A percentile compares a stretch with the other conserved stretches of the same genome.
phyloP scores from a whole-genome alignment of 2,329 filamentous ascomycete genomes.

The Beauveria pseudobassiana region DNA sequence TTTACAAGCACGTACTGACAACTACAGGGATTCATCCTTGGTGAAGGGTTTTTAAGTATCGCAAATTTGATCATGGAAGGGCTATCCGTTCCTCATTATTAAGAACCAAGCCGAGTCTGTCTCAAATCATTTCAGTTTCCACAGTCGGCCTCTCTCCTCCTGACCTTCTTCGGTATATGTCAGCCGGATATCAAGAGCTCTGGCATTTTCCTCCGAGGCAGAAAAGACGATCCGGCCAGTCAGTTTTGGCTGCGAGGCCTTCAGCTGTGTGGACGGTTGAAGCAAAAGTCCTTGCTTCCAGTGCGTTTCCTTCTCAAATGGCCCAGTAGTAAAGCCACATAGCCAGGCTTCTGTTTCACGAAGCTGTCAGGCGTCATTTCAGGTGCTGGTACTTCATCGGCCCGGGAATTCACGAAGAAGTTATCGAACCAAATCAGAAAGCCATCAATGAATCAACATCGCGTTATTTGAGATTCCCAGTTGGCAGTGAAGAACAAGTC shows the following conservation, averaged over 20 bases:
- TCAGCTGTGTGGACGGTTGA: conserved; percentile 49
- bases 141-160: conserved; percentile 39
- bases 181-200: conserved; percentile 58
- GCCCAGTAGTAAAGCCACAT: conserved; percentile 81
- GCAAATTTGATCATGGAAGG: conserved; percentile 80
- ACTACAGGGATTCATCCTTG: conserved; percentile 71
- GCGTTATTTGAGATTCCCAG: conserved; percentile 54
- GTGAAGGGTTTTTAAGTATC: conserved; percentile 88
- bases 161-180: conserved; percentile 48
- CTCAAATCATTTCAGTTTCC: conserved; percentile 37
- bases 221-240: conserved; percentile 63
- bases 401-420: conserved; percentile 66
- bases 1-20: neutral
- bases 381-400: conserved; percentile 40
- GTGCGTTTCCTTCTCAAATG: conserved; percentile 69
- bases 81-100: conserved; percentile 50
- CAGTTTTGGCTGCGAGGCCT: conserved; percentile 47
- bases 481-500: conserved; percentile 69
- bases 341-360: conserved; percentile 47
- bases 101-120: neutral
- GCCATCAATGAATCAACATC: conserved; percentile 66
- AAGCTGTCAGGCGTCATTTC: conserved; percentile 56
- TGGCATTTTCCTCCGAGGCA: conserved; percentile 61
- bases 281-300: conserved; percentile 82
- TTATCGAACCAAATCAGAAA: conserved; percentile 93